These are phyloP conservation scores for Pseudogymnoascus sp. DNA, from an alignment of 2,329 filamentous ascomycete species.

Conservation along the genomic window DNA sequence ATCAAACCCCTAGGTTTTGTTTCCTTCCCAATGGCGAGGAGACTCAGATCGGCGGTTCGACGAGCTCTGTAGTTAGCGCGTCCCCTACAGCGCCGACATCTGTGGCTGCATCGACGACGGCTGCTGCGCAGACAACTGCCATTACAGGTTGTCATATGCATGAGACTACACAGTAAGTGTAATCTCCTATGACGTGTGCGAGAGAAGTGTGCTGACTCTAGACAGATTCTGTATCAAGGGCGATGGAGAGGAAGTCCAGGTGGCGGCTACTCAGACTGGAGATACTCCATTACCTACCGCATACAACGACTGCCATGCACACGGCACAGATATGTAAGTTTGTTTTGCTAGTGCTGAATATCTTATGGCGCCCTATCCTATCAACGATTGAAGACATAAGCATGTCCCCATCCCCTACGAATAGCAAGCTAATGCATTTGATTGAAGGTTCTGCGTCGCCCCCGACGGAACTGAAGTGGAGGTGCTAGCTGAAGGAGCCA, in stretches of 20 bases:
- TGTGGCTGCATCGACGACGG: constrained; percentile 21
- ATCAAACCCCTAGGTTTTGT: neutral
- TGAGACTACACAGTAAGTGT: constrained; percentile 31
- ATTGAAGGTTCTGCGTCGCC: constrained; percentile 51
- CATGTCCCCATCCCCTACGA: neutral
- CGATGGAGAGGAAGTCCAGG: constrained; percentile 33
- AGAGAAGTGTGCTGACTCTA: constrained; percentile 20
- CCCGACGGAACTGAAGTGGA: constrained; percentile 53
- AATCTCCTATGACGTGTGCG: neutral
- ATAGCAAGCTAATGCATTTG: neutral
- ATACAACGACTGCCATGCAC: constrained; percentile 58
- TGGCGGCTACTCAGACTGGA: constrained; percentile 43
- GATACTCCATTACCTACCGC: constrained; percentile 48
- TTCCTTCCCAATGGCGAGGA: constrained; percentile 10
- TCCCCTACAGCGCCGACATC: constrained; percentile 24
- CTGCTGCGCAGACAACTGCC: constrained; percentile 33
- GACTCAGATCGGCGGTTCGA: neutral
- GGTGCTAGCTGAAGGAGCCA: constrained; percentile 31
- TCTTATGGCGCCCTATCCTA: neutral
- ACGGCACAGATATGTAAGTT: constrained; percentile 49
- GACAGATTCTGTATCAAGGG: constrained; percentile 37
- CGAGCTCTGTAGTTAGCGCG: constrained; percentile 10
- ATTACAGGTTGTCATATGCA: constrained; percentile 47
- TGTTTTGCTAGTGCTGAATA: neutral
- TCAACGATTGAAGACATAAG: neutral